Percentiles rank a stretch among this genome's conserved stretches.
Conservation (phyloP, 2,329 filamentous ascomycete genomes). For the Ceratocystis huliohia region DNA sequence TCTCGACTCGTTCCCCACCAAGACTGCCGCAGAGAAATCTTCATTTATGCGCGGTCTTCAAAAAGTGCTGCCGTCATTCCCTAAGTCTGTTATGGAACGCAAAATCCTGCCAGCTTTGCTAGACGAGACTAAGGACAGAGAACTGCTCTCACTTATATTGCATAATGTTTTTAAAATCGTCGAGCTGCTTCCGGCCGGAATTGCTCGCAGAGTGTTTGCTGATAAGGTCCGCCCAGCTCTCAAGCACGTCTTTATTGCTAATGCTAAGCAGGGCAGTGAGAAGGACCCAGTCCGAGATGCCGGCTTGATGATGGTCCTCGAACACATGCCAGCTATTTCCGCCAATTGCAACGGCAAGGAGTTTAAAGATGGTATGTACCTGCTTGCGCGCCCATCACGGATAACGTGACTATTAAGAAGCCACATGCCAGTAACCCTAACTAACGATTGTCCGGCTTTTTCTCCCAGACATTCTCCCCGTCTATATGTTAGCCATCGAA, state of each 20-base stretch:
- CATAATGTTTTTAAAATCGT: constrained; percentile 90
- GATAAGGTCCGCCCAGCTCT: constrained; percentile 78
- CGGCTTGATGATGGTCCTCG: constrained; percentile 79
- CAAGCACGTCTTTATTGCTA: constrained; percentile 65
- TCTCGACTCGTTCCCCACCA: constrained; percentile 77
- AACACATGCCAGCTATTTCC: constrained; percentile 64
- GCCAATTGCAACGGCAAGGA: constrained; percentile 79
- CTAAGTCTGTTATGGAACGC: constrained; percentile 84
- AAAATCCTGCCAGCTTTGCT: constrained; percentile 81
- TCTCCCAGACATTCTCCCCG: constrained; percentile 64
- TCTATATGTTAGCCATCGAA: constrained; percentile 71
- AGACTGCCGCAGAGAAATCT: constrained; percentile 80
- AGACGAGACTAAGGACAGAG: constrained; percentile 87
- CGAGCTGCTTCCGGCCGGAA: constrained; percentile 52
- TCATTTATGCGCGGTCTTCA: constrained; percentile 82
- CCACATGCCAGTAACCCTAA: background rate
- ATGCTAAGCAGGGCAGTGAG: constrained; percentile 49
- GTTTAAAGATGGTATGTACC: constrained; percentile 70
- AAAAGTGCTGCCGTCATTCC: constrained; percentile 81
- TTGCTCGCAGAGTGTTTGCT: constrained; percentile 61
- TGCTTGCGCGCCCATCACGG: too few relatives aligned
- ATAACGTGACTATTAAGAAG: too few relatives aligned
- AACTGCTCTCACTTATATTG: constrained; percentile 70
- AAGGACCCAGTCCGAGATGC: constrained; percentile 76
- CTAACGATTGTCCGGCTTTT: background rate